Percentiles rank a stretch among this genome's conserved stretches.
These are phyloP conservation scores for Emericellopsis cladophorae DNA, from an alignment of 2,329 filamentous ascomycete species.

Conservation along the genomic window DNA sequence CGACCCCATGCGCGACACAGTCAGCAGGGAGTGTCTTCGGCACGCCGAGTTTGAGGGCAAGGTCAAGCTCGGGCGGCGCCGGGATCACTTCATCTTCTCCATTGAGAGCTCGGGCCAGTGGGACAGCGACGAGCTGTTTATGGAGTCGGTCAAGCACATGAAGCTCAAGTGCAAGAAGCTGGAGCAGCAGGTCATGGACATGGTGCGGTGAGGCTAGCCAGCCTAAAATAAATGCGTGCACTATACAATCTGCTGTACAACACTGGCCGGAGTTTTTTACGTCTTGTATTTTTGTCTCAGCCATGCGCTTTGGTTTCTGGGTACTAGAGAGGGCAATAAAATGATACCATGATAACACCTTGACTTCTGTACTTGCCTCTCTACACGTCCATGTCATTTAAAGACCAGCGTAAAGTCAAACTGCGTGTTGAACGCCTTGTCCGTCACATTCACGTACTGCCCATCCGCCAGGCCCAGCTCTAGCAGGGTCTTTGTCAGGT, in stretches of 20 bases:
- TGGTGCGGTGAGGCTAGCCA: constrained; percentile 32
- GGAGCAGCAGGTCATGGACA: constrained; percentile 56
- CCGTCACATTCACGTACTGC: constrained; percentile 83
- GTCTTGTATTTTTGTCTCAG: not conserved
- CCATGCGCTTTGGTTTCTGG: not conserved
- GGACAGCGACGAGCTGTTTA: constrained; percentile 84
- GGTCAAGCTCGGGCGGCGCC: constrained; percentile 78
- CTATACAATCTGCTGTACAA: not conserved
- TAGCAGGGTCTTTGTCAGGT: constrained; percentile 63
- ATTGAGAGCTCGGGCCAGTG: constrained; percentile 94
- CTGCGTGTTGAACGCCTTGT: constrained; percentile 75
- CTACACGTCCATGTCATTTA: constrained; percentile 5
- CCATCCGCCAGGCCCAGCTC: constrained; percentile 65
- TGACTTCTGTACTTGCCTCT: too few relatives aligned
- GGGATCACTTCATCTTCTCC: constrained; percentile 96
- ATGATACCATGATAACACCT: constrained; percentile 7
- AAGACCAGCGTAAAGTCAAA: constrained; percentile 44
- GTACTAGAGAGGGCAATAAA: constrained; percentile 6
- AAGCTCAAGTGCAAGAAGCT: constrained; percentile 73
- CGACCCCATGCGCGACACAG: constrained; percentile 87
- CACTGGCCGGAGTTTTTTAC: not conserved
- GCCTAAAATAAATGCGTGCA: too few relatives aligned
- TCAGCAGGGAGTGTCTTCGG: constrained; percentile 82
- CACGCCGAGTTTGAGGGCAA: constrained; percentile 92
- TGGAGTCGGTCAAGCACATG: constrained; percentile 75